Evolutionary conservation across 257 asterid genomes (phyloP), one percentile per base, ranked within the genome.

Genomic region (Capsicum pubescens): DNA sequence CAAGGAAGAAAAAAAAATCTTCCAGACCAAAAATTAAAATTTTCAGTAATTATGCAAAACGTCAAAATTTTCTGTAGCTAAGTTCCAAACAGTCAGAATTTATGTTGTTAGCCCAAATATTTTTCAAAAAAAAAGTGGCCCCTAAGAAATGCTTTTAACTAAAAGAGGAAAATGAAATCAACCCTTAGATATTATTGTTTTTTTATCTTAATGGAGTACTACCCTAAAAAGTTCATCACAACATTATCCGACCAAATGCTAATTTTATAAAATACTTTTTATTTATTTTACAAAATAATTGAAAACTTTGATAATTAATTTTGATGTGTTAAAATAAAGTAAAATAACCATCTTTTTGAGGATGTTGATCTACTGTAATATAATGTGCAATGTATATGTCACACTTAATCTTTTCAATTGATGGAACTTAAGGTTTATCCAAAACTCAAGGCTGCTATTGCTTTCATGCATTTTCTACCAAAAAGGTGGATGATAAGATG

Each of bases 391-490:
- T 50, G 8, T 6, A 21, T 21, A 74, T 52, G 80, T 50, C 80
- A 48, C 21, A 48, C 21, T 3, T 19, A 7, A 12, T 50, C 0
- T 12, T 52, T 74, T 76, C 12, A 35, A 64, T 66, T 85, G 81
- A 26, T 39, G 80, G 69, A 16, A 32, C 48, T 61, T 32, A 55
- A 60, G 69, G 3, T 84, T 69, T 80, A 69, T 85, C 87, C 82
- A 16, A 70, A 85, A 80, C 76, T 80, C n/a, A 60, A 80, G 83
- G 76, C 84, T 81, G 76, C 26, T 3, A 69, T 21, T 83, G 78
- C 84, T 58, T 60, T 71, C 69, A 61, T 76, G n/a, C 54, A 21
- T 84, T 67, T 79, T 69, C 74, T 56, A 61, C 3, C 46, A 46
- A 68, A 84, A 80, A 67, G 84, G 66, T 68, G 46, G 46, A 60